Evolutionary conservation across 495 filamentous ascomycete species (phyloP), one percentile per base, ranked within the genome.

Genomic region (Podospora didyma): DNA sequence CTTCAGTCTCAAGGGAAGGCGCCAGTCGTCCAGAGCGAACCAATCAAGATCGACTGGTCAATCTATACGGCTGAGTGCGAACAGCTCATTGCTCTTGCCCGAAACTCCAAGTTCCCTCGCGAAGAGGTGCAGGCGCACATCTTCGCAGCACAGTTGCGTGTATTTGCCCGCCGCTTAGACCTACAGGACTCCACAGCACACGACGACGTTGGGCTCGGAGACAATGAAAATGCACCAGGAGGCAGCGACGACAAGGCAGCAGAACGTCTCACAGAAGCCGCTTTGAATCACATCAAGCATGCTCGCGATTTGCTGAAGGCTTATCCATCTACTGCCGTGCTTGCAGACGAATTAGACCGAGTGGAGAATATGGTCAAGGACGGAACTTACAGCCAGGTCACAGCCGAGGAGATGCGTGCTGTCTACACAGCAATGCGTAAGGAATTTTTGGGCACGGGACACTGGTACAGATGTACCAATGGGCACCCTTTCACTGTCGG

Each of bases 401-500:
- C 62, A 11, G 51, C 53, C n/a, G 62, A 69, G 31, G 70, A 73
- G 57, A 54, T 68, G 48, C 48, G 42, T 0, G 59, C 62, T 4
- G 61, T 73, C 56, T 68, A 69, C 54, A 7, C 21, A 28, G 67
- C 69, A 3, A 73, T 73, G 70, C 58, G 69, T 16, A 42, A 34
- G 14, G 68, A 69, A 2, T 45, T 47, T 9, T 17, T 23, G 2
- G 70, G 70, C 12, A 56, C 64, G 12, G 70, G 70, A 16, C 70
- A 73, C 52, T 73, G 68, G 70, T 73, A 71, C 44, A 64, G 57
- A 2, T 73, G 69, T 49, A 46, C 46, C 45, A 71, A 70, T 56
- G 62, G 63, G 19, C 70, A 73, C 59, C 62, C 69, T 19, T 91
- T 91, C 61, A 86, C 86, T 0, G 72, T 89, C 35, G 87, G 88